Evolutionary conservation across 306 rosid species (phyloP), one percentile per base, ranked within the genome.

Genomic region (Begonia peltatifolia): DNA sequence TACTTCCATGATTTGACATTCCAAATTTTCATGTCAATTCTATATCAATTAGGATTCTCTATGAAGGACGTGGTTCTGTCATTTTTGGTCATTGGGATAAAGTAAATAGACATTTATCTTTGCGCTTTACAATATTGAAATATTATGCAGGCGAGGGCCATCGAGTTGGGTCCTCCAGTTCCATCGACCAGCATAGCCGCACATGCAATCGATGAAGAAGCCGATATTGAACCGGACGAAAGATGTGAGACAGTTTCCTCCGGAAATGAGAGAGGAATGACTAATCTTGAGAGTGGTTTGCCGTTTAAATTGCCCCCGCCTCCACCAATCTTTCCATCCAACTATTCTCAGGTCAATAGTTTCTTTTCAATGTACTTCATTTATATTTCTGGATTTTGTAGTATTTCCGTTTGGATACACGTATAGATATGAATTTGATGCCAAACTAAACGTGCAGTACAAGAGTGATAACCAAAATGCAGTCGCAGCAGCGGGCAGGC

Each of bases 181-280:
- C 93, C 88, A 58, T 64, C 84, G 41, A 84, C 87, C 59, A 76
- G 94, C 73, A 81, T 87, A 83, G 94, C 94, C 50, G 96, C 85
- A 64, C 83, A 75, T 58, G 84, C 81, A 59, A 65, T 63, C 42
- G 92, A 85, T 12, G 89, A 84, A 63, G 97, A 82, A 23, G 80
- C 76, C 67, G 94, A 90, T 48, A 71, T 76, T 57, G 95, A 80
- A 60, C 66, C 57, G 63, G 80, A 82, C 8, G 72, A 66, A 30
- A 55, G 69, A 54, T 53, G 16, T 62, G 74, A 69, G 61, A 65
- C 20, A 48, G 43, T 8, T 41, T 57, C 72, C 35, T 42, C 50
- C 44, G 74, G 61, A 68, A 68, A 49, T 63, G 73, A 75, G 57
- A 73, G 65, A 56, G 79, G 56, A 54, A 61, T 61, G 61, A 47